Percentiles rank a stretch among this genome's conserved stretches.
phyloP scores from a whole-genome alignment of 176 grass and related monocot genomes.

The Zoysia pacifica region DNA sequence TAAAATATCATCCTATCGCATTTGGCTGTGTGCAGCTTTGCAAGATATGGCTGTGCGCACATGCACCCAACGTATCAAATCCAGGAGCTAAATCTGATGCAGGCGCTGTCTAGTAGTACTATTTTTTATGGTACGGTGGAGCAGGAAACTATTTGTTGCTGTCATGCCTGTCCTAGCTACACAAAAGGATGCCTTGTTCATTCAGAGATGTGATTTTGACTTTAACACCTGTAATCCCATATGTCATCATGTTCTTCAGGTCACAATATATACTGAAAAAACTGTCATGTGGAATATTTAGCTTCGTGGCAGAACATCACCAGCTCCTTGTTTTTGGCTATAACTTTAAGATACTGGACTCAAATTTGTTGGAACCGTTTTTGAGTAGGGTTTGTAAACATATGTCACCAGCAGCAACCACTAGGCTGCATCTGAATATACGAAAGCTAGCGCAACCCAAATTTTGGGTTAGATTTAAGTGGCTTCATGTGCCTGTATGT shows the following conservation, averaged over 20 bases:
- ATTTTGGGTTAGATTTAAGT: too few species aligned
- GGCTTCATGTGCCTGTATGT: too few species aligned
- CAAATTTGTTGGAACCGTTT: not conserved
- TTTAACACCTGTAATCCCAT: not conserved
- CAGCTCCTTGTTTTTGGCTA: not conserved
- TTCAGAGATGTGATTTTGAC: not conserved
- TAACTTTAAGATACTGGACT: not conserved
- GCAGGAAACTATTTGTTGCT: not conserved
- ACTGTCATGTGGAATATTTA: not conserved
- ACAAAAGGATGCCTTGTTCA: not conserved
- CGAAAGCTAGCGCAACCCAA: too few species aligned
- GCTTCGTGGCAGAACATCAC: not conserved
- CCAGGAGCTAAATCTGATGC: slow-evolving; percentile 23
- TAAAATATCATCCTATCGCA: not conserved
- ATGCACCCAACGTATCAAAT: slow-evolving; percentile 28
- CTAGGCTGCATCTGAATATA: too few species aligned
- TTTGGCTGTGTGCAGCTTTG: not conserved
- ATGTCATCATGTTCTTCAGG: not conserved
- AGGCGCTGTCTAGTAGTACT: not conserved
- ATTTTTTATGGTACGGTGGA: not conserved
- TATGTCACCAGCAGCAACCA: too few species aligned
- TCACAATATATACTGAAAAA: not conserved
- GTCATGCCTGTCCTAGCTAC: not conserved
- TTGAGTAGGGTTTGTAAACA: not conserved
- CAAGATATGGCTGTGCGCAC: slow-evolving; percentile 16